Base-by-base conservation (phyloP, 2,329 filamentous ascomycete species). In the Exophiala dermatitidis region DNA sequence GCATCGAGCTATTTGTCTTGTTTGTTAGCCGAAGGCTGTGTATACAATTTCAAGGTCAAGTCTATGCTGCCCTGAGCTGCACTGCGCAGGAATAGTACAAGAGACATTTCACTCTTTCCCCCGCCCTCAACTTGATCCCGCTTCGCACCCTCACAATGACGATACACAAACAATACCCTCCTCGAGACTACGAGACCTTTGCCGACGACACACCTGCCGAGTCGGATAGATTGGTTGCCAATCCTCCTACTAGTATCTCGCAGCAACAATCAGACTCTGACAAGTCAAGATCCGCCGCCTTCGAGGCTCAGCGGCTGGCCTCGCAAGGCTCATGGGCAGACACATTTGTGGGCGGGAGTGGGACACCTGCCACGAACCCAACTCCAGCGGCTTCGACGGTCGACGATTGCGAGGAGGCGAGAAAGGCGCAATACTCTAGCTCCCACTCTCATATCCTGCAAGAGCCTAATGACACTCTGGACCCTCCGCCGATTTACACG, bases 311-410 rank as follows among this genome's bases (percentile, higher is more conserved):
- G 40, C 48, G 56, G 36, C 52, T 61, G 29, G 59, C 45, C 12
- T 61, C 59, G n/a, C 46, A 53, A 44, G 56, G 54, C 34, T 59
- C 56, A 34, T 61, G 59, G 59, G 53, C 49, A 10, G 58, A 60
- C 43, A 56, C 52, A 26, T 60, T 58, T 30, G 46, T 48, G 5
- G 55, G 58, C 32, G 51, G 51, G 5, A 53, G 58, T 30, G 51
- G 51, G 10, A 60, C 58, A 9, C 56, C 58, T 3, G 41, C 51
- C n/a, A 57, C 56, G 12, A 47, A 57, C 47, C 42, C 12, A 8
- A 60, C 58, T 5, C 58, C 58, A 19, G 29, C 50, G 9, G 53
- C 53, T 9, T 60, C 58, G 31, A 56, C 55, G 1, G 51, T 58
- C 8, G 55, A 58, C 30, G 55, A 47, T 19, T 19, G 19, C 29